These are phyloP conservation scores for Conidiobolus coronatus DNA, from an alignment of 371 early-diverging fungal genomes.

Conservation along the genomic window DNA sequence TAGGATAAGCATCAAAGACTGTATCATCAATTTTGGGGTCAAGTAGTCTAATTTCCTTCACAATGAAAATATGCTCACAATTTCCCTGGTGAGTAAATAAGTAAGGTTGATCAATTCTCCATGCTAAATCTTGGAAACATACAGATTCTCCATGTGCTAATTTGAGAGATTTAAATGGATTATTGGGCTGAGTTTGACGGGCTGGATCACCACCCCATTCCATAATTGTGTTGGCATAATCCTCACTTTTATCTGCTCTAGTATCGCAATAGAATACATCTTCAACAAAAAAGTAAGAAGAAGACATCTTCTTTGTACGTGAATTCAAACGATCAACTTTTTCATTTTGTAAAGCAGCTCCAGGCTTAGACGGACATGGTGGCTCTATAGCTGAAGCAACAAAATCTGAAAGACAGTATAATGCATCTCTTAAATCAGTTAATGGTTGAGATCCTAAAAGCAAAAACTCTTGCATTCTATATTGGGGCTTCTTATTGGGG, in stretches of 20 bases:
- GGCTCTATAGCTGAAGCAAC: neutral
- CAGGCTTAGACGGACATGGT: no score
- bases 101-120: conserved; percentile 34
- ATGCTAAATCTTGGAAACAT: conserved; percentile 23
- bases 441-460: conserved; percentile 18
- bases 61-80: conserved; percentile 45
- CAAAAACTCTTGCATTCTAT: conserved; percentile 14
- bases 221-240: conserved; percentile 11
- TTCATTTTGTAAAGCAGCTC: no score
- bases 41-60: conserved; percentile 22
- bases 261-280: conserved; percentile 19
- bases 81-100: conserved; percentile 40
- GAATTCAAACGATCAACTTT: neutral
- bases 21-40: conserved; percentile 15
- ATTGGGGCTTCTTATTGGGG: no score
- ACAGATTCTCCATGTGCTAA: conserved; percentile 11
- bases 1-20: conserved; percentile 21
- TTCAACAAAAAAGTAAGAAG: conserved; percentile 18
- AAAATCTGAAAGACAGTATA: conserved; percentile 17
- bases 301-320: conserved; percentile 8
- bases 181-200: neutral
- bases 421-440: conserved; percentile 17
- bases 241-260: conserved; percentile 10
- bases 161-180: conserved; percentile 8
- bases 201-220: neutral